Evolutionary conservation across 441 rosid species (phyloP).

Genomic region (Populus hybrid): DNA sequence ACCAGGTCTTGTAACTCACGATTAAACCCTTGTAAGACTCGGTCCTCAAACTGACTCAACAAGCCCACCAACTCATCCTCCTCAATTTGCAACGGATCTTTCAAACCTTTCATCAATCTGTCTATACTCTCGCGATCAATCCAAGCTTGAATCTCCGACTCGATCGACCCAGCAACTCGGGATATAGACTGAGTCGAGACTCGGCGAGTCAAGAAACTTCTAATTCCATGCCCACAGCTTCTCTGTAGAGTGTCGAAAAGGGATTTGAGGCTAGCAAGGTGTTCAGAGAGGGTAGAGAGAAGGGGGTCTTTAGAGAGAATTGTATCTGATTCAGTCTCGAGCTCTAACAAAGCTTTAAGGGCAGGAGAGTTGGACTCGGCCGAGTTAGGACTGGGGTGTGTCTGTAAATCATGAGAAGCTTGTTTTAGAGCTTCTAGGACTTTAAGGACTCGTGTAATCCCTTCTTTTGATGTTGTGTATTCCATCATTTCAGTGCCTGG

Average conservation of each 20-base stretch:
- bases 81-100: constrained; percentile 13
- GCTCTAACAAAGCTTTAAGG: constrained; percentile 57
- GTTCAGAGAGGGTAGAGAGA: constrained; percentile 43
- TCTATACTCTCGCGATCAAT: constrained; percentile 61
- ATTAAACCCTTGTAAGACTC: constrained; percentile 47
- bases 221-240: constrained; percentile 26
- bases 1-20: constrained; percentile 52
- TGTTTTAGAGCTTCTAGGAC: constrained; percentile 63
- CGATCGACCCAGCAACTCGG: constrained; percentile 38
- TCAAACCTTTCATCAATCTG: constrained; percentile 27
- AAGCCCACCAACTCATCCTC: constrained; percentile 21
- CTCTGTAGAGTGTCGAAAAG: constrained; percentile 32
- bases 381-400: constrained; percentile 30
- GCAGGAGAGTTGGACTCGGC: constrained; percentile 40
- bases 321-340: constrained; percentile 45
- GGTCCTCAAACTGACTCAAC: constrained; percentile 40
- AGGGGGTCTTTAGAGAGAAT: constrained; percentile 47
- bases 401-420: constrained; percentile 56
- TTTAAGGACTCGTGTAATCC: constrained; percentile 27
- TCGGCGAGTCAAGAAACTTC: constrained; percentile 17
- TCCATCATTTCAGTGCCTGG: constrained; percentile 23
- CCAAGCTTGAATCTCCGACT: constrained; percentile 64
- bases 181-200: constrained; percentile 45
- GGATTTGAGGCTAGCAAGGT: constrained; percentile 40
- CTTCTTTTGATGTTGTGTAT: constrained; percentile 25